Conservation (phyloP, 257 asterid species). For the Voacanga thouarsii region DNA sequence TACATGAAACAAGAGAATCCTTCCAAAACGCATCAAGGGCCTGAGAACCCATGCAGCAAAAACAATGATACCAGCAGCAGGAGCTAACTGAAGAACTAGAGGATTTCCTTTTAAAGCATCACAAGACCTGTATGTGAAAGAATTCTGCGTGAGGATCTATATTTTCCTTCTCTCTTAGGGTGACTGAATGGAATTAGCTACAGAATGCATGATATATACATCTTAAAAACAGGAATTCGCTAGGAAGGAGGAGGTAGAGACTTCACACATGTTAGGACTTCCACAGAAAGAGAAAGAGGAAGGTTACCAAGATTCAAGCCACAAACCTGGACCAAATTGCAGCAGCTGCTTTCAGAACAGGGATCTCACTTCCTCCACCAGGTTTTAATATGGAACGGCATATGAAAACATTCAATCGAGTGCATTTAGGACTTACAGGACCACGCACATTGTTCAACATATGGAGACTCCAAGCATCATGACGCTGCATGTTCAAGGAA, state of each 20-base stretch:
- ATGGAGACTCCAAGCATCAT: constrained; percentile 32
- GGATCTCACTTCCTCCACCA: constrained; percentile 31
- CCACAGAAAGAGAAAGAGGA: neutral
- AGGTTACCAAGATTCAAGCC: neutral
- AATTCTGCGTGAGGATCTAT: neutral
- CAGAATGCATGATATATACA: neutral
- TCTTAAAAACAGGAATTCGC: neutral
- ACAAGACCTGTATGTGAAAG: constrained; percentile 27
- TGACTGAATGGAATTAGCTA: neutral
- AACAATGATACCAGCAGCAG: constrained; percentile 30
- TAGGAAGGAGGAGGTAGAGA: neutral
- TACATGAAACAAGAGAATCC: constrained; percentile 27
- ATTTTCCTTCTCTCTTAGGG: neutral
- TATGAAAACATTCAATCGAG: constrained; percentile 24
- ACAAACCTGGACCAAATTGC: constrained; percentile 28
- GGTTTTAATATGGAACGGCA: constrained; percentile 38
- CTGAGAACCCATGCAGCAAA: constrained; percentile 29
- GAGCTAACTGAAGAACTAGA: constrained; percentile 31
- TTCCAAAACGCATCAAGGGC: constrained; percentile 23
- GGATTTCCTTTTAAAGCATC: constrained; percentile 26
- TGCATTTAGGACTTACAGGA: constrained; percentile 15
- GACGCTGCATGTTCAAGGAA: constrained; percentile 28
- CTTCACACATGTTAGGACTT: neutral
- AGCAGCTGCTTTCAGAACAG: constrained; percentile 28
- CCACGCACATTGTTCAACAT: constrained; percentile 21